Conservation (phyloP, 108 stramenopile genomes). For the Conticribra weissflogii region DNA sequence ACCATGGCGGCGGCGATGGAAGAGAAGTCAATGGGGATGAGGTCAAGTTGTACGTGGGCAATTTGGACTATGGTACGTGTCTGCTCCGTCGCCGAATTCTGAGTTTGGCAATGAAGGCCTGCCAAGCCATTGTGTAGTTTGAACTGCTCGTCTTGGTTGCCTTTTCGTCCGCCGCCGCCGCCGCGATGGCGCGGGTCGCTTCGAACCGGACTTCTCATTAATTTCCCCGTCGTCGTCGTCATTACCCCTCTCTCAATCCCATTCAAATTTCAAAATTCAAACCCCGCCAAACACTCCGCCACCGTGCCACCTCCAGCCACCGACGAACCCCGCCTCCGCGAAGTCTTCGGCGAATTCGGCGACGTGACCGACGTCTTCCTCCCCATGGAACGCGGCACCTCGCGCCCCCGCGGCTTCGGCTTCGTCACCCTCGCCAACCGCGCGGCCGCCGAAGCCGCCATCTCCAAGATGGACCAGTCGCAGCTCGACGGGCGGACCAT, state of each 20-base stretch:
- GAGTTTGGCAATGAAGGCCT: not conserved
- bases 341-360: slow-evolving; percentile 57
- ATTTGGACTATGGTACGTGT: slow-evolving; percentile 76
- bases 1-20: slow-evolving; percentile 23
- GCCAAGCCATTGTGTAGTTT: too few species aligned
- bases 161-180: too few species aligned
- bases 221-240: not conserved
- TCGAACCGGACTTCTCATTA: not conserved
- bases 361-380: slow-evolving; percentile 60
- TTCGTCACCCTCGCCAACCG: slow-evolving; percentile 57
- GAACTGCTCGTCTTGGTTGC: too few species aligned
- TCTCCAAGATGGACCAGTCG: slow-evolving; percentile 52
- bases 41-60: slow-evolving; percentile 91
- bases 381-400: slow-evolving; percentile 59
- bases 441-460: slow-evolving; percentile 52
- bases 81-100: too few species aligned
- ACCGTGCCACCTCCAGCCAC: slow-evolving; percentile 37
- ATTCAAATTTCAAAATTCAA: too few species aligned
- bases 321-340: slow-evolving; percentile 54
- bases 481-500: slow-evolving; percentile 61
- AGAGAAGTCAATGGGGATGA: slow-evolving; percentile 33
- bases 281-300: too few species aligned
- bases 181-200: too few species aligned
- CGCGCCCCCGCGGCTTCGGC: slow-evolving; percentile 59
- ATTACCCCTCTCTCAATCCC: too few species aligned